Conservation (phyloP, 495 filamentous ascomycete genomes). For the Penicillium angulare region DNA sequence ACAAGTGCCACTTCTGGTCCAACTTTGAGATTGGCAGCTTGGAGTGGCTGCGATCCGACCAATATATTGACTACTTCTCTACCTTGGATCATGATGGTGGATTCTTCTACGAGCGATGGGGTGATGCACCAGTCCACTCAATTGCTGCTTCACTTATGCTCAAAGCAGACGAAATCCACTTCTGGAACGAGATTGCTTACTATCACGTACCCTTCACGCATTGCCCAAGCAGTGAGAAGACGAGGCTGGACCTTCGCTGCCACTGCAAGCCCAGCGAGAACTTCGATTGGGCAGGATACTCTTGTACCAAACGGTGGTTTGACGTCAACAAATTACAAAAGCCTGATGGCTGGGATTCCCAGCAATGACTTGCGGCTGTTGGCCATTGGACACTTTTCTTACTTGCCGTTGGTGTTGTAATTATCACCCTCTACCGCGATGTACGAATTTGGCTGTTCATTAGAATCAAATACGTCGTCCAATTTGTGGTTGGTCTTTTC, state of each 20-base stretch:
- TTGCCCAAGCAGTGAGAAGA: constrained; percentile 85
- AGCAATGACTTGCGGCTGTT: constrained; percentile 46
- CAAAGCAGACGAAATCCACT: constrained; percentile 90
- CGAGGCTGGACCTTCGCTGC: constrained; percentile 77
- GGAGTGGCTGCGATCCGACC: constrained; percentile 76
- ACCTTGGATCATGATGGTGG: constrained; percentile 77
- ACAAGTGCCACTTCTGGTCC: constrained; percentile 97
- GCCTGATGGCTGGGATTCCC: constrained; percentile 75
- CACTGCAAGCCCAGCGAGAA: constrained; percentile 94
- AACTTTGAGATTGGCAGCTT: constrained; percentile 89
- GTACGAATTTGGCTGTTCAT: constrained; percentile 18
- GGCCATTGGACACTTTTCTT: constrained; percentile 20
- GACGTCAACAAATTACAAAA: constrained; percentile 74
- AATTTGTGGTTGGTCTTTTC: constrained; percentile 9
- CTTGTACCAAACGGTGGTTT: constrained; percentile 84
- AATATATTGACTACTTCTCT: constrained; percentile 79
- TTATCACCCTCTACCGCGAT: constrained; percentile 22
- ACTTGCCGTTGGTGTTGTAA: constrained; percentile 8
- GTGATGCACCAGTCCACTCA: constrained; percentile 90
- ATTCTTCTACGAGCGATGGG: constrained; percentile 94
- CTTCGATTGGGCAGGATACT: constrained; percentile 98
- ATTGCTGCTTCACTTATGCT: constrained; percentile 85
- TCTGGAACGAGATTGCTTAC: constrained; percentile 98
- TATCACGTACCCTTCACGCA: constrained; percentile 99
- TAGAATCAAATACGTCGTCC: constrained; percentile 2